Conservation (phyloP, 441 rosid genomes). For the Jatropha podagrica region DNA sequence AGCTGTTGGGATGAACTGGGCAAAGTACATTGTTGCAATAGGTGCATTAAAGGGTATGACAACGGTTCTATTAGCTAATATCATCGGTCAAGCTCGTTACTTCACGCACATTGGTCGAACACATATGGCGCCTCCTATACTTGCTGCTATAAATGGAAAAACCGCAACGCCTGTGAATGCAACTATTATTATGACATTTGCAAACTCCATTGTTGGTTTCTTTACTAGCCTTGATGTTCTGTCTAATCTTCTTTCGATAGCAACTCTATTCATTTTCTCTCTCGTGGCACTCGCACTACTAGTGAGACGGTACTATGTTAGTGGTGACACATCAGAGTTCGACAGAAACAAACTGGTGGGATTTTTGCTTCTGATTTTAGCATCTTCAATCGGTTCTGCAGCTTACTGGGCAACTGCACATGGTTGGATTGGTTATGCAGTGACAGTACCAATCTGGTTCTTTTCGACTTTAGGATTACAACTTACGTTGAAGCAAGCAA, state of each 20-base stretch:
- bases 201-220: slow-evolving; percentile 57
- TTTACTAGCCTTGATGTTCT: slow-evolving; percentile 70
- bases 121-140: slow-evolving; percentile 76
- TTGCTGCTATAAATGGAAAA: slow-evolving; percentile 48
- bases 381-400: slow-evolving; percentile 49
- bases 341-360: slow-evolving; percentile 45
- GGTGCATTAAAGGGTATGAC: slow-evolving; percentile 90
- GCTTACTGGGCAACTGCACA: slow-evolving; percentile 44
- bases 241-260: slow-evolving; percentile 64
- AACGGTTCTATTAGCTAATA: slow-evolving; percentile 54
- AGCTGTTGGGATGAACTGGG: slow-evolving; percentile 68
- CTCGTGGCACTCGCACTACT: slow-evolving; percentile 62
- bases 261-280: slow-evolving; percentile 66
- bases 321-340: slow-evolving; percentile 39
- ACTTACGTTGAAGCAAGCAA: slow-evolving; percentile 45
- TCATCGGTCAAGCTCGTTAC: slow-evolving; percentile 68
- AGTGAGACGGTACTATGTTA: slow-evolving; percentile 62
- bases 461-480: slow-evolving; percentile 46
- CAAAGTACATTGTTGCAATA: slow-evolving; percentile 60
- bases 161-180: slow-evolving; percentile 77
- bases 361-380: slow-evolving; percentile 43
- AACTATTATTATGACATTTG: slow-evolving; percentile 50
- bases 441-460: slow-evolving; percentile 59
- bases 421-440: slow-evolving; percentile 55
- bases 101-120: slow-evolving; percentile 75